Conservation (phyloP, 345 rosid genomes). For the Eutrema japonicum region DNA sequence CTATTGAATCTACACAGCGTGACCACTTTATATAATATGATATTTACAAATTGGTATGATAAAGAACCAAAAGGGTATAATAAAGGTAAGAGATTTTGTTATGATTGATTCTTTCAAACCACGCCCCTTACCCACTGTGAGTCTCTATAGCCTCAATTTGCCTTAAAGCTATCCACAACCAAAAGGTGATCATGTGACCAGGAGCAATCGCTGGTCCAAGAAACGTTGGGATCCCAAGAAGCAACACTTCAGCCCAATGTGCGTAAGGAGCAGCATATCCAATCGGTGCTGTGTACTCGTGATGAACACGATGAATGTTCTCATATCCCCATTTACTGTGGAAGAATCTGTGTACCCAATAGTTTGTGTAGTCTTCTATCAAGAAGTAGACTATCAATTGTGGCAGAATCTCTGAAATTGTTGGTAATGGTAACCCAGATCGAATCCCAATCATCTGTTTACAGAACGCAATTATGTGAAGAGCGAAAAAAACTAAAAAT, state of each 20-base stretch:
- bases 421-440: conserved; percentile 77
- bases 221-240: conserved; percentile 92
- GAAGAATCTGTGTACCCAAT: conserved; percentile 87
- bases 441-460: conserved; percentile 73
- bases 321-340: conserved; percentile 93
- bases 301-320: conserved; percentile 87
- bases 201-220: conserved; percentile 95
- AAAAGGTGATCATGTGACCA: conserved; percentile 92
- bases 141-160: conserved; percentile 94
- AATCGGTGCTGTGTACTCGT: conserved; percentile 82
- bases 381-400: conserved; percentile 78
- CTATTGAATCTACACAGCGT: conserved; percentile 44
- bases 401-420: conserved; percentile 64
- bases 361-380: conserved; percentile 84
- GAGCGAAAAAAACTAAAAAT: background rate
- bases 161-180: conserved; percentile 91
- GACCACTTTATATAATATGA: conserved; percentile 20
- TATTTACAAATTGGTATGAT: conserved; percentile 32
- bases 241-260: conserved; percentile 90
- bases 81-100: background rate
- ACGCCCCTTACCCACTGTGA: conserved; percentile 87
- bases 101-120: conserved; percentile 3
- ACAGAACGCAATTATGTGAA: background rate
- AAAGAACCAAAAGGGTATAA: background rate
- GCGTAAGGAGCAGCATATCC: conserved; percentile 90